Conservation (phyloP, 2,329 filamentous ascomycete genomes). For the Chlorencoelia australis region DNA sequence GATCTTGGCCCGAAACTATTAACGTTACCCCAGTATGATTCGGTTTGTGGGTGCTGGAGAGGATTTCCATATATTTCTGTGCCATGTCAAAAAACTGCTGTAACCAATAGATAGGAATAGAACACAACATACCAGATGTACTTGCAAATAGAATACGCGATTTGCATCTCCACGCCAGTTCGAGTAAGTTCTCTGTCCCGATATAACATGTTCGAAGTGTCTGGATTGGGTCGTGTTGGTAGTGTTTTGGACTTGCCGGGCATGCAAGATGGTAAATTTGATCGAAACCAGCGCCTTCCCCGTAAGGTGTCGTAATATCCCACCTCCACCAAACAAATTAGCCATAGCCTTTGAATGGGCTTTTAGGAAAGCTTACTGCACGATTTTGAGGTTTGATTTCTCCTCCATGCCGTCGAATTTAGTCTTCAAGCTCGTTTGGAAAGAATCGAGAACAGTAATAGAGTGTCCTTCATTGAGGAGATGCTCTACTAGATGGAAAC, state of each 20-base stretch:
- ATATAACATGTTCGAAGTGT: conserved; percentile 2
- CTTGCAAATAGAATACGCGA: conserved; percentile 1
- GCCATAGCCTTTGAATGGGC: neutral
- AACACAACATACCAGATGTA: conserved; percentile 2
- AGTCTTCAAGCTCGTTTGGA: neutral
- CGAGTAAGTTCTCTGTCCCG: conserved; percentile 2
- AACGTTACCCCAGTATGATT: conserved; percentile 3
- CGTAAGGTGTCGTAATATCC: neutral
- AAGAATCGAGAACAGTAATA: neutral
- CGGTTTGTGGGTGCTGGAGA: neutral
- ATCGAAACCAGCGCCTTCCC: neutral
- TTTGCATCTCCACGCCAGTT: neutral
- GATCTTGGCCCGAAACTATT: conserved; percentile 4
- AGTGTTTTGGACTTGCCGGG: conserved; percentile 3
- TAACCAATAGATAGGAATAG: too few species aligned
- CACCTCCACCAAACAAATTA: neutral
- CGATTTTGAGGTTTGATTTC: neutral
- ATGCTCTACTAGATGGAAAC: neutral
- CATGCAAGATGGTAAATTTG: conserved; percentile 5
- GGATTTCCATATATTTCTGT: conserved; percentile 3
- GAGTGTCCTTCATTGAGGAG: neutral
- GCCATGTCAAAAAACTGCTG: too few species aligned
- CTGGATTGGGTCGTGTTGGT: conserved; percentile 1
- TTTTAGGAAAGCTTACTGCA: conserved; percentile 1
- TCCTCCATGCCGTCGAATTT: neutral